Evolutionary conservation across 2,329 filamentous ascomycete species (phyloP).

Genomic region (Pleoardoris graminearum): DNA sequence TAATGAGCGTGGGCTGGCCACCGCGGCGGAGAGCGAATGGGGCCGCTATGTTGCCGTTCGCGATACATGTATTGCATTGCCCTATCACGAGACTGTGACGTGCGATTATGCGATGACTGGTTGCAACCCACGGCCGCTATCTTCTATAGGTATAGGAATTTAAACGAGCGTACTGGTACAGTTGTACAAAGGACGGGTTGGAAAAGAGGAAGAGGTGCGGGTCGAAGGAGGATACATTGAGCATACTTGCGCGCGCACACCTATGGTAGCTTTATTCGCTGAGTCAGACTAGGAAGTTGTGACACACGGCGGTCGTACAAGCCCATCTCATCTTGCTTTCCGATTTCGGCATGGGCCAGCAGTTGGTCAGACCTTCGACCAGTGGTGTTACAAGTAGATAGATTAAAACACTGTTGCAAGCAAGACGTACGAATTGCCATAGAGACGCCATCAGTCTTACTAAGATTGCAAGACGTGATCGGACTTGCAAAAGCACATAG

Average conservation of each 20-base stretch:
- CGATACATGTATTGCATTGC: background rate
- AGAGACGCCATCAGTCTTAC: no score
- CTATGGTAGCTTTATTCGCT: background rate
- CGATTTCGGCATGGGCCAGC: background rate
- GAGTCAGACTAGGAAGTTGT: slow-evolving; percentile 3
- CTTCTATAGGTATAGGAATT: background rate
- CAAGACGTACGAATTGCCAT: no score
- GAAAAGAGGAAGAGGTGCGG: background rate
- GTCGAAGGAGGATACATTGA: background rate
- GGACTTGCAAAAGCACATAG: no score
- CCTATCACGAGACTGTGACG: background rate
- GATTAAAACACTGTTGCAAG: no score
- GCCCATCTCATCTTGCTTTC: slow-evolving; percentile 1
- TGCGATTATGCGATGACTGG: background rate
- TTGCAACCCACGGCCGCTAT: background rate
- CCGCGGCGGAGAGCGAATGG: background rate
- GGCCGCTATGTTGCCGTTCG: background rate
- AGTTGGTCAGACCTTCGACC: no score
- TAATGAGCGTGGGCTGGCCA: background rate
- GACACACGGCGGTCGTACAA: background rate
- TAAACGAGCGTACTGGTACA: slow-evolving; percentile 2
- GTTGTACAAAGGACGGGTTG: background rate
- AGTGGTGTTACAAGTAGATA: no score
- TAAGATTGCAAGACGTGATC: no score
- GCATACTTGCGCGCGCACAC: background rate